Percentiles rank a stretch among this genome's conserved stretches.
phyloP scores from a whole-genome alignment of 805 yeast species.

The Kazachstania taianensis region DNA sequence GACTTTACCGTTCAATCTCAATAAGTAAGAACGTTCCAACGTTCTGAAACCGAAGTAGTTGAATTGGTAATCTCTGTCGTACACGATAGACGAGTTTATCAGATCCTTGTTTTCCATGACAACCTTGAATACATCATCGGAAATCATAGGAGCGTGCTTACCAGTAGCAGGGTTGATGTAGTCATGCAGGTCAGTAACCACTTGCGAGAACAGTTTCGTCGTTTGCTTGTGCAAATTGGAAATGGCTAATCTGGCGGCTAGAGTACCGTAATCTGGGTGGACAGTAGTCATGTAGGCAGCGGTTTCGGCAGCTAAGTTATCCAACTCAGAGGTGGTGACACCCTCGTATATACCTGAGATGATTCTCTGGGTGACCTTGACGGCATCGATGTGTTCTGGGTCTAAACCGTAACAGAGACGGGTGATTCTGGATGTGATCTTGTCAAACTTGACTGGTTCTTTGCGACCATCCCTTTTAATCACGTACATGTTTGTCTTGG shows the following conservation, averaged over 20 bases:
- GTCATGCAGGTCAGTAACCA: slow-evolving; percentile 58
- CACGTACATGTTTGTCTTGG: slow-evolving; percentile 55
- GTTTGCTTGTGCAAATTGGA: slow-evolving; percentile 93
- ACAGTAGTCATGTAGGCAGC: slow-evolving; percentile 96
- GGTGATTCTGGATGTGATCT: slow-evolving; percentile 90
- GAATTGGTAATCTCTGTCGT: slow-evolving; percentile 67
- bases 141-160: slow-evolving; percentile 57
- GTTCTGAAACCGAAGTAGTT: slow-evolving; percentile 89
- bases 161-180: slow-evolving; percentile 77
- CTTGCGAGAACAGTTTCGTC: slow-evolving; percentile 73
- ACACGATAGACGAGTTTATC: slow-evolving; percentile 63
- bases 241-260: slow-evolving; percentile 93
- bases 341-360: slow-evolving; percentile 96
- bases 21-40: slow-evolving; percentile 75
- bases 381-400: slow-evolving; percentile 86
- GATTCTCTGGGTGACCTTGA: slow-evolving; percentile 89
- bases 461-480: slow-evolving; percentile 87
- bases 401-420: slow-evolving; percentile 93
- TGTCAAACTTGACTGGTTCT: slow-evolving; percentile 92
- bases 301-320: slow-evolving; percentile 84
- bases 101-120: slow-evolving; percentile 56
- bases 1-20: slow-evolving; percentile 52
- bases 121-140: slow-evolving; percentile 51
- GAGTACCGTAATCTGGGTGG: slow-evolving; percentile 93
- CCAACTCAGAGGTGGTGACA: slow-evolving; percentile 84